phyloP scores from a whole-genome alignment of 2,329 filamentous ascomycete species.

The Dactylellina drechsleri region DNA sequence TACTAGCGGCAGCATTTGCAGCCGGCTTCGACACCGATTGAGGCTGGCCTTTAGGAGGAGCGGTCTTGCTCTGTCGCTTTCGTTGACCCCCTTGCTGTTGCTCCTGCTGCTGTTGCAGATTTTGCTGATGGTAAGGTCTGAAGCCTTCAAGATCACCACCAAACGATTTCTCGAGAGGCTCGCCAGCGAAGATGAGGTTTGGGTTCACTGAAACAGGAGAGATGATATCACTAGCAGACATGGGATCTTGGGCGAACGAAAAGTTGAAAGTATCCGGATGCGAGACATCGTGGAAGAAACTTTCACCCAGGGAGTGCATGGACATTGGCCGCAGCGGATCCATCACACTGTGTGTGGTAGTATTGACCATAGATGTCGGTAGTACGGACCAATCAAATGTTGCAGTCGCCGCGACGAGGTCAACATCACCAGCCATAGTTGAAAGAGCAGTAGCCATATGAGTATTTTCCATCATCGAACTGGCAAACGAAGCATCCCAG shows the following conservation, averaged over 20 bases:
- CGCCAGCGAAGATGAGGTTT: slow-evolving; percentile 44
- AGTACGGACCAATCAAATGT: slow-evolving; percentile 48
- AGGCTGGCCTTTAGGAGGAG: slow-evolving; percentile 10
- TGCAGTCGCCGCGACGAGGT: slow-evolving; percentile 33
- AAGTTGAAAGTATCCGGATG: slow-evolving; percentile 42
- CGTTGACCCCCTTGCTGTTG: slow-evolving; percentile 26
- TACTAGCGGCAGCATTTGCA: slow-evolving; percentile 11
- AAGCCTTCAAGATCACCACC: slow-evolving; percentile 27
- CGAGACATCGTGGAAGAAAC: slow-evolving; percentile 35
- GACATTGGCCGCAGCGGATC: slow-evolving; percentile 38
- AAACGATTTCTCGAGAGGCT: slow-evolving; percentile 26
- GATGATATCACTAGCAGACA: slow-evolving; percentile 47
- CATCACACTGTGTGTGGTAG: slow-evolving; percentile 20
- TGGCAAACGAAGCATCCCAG: slow-evolving; percentile 44
- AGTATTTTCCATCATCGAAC: slow-evolving; percentile 29
- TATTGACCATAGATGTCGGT: slow-evolving; percentile 21
- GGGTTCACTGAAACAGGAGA: slow-evolving; percentile 47
- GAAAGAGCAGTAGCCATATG: slow-evolving; percentile 27
- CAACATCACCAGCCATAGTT: slow-evolving; percentile 38
- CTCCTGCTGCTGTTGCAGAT: slow-evolving; percentile 44
- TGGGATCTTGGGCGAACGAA: slow-evolving; percentile 43
- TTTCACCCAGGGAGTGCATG: slow-evolving; percentile 46
- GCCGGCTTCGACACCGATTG: slow-evolving; percentile 19
- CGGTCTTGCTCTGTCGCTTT: slow-evolving; percentile 37
- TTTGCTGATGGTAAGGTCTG: slow-evolving; percentile 49